phyloP scores from a whole-genome alignment of 2,329 filamentous ascomycete species.

The Verticillium dahliae region DNA sequence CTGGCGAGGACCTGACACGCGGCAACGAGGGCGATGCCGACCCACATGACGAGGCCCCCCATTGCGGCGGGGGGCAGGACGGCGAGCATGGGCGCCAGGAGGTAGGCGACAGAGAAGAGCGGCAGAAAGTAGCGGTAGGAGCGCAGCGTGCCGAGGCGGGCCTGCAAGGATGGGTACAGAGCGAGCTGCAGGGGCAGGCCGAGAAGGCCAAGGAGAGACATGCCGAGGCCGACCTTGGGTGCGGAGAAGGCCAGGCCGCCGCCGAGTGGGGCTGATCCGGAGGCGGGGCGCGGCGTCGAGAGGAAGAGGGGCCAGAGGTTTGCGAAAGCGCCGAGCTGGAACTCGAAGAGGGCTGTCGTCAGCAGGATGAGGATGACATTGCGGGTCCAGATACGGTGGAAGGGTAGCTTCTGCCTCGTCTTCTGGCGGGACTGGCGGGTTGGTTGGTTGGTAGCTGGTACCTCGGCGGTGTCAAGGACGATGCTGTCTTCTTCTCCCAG shows the following conservation, averaged over 20 bases:
- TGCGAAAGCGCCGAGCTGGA: constrained; percentile 64
- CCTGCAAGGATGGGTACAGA: constrained; percentile 60
- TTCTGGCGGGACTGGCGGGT: constrained; percentile 1
- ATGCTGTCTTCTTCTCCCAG: not conserved
- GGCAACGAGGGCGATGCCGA: constrained; percentile 54
- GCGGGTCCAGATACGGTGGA: constrained; percentile 37
- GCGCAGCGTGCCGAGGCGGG: constrained; percentile 56
- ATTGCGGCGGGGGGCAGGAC: constrained; percentile 46
- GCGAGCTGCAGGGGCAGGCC: constrained; percentile 64
- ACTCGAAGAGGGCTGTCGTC: constrained; percentile 61
- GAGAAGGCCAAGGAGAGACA: constrained; percentile 61
- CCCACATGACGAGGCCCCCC: constrained; percentile 48
- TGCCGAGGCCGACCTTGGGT: constrained; percentile 60
- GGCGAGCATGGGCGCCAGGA: constrained; percentile 60
- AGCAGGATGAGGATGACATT: constrained; percentile 48
- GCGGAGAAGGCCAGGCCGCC: constrained; percentile 63
- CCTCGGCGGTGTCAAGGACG: not conserved
- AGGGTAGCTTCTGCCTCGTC: constrained; percentile 20
- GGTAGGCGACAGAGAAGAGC: constrained; percentile 62
- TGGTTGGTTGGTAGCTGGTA: not conserved
- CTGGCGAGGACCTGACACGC: constrained; percentile 65
- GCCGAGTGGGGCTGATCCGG: constrained; percentile 38
- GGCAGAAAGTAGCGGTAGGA: constrained; percentile 61
- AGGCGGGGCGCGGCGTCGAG: constrained; percentile 51
- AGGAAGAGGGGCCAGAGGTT: constrained; percentile 65